A percentile compares a stretch with the other conserved stretches of the same genome.
phyloP scores from a whole-genome alignment of 202 grass and related monocot species.

The Musa balbisiana region DNA sequence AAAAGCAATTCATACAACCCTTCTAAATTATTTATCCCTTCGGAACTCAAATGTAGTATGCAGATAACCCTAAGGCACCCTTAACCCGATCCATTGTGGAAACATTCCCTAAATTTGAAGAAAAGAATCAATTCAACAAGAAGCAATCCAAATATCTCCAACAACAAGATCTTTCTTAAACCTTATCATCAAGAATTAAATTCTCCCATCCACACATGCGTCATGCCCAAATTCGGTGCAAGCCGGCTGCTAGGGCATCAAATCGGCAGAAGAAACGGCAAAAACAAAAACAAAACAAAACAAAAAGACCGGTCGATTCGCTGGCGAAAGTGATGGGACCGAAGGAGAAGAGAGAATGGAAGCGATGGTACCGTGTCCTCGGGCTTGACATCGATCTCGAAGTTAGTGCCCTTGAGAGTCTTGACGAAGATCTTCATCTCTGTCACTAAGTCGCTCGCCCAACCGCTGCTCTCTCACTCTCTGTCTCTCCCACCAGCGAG shows the following conservation, averaged over 20 bases:
- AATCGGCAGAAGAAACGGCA: not conserved
- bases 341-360: not conserved
- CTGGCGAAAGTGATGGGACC: not conserved
- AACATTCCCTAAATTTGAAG: not conserved
- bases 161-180: not conserved
- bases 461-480: not conserved
- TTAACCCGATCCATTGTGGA: not conserved
- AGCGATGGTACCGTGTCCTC: conserved; percentile 21
- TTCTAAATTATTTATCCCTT: too few species aligned
- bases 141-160: not conserved
- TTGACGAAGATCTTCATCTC: conserved; percentile 95
- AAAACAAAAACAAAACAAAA: not conserved
- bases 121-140: not conserved
- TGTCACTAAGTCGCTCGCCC: not conserved
- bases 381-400: conserved; percentile 80
- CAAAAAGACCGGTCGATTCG: not conserved
- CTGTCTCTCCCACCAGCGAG: not conserved
- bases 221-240: not conserved
- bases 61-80: not conserved
- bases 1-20: not conserved
- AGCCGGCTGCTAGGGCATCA: not conserved
- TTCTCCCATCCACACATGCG: not conserved
- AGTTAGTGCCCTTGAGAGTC: conserved; percentile 89
- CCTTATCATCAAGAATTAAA: not conserved
- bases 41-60: not conserved